Evolutionary conservation across 2,329 filamentous ascomycete genomes (phyloP), one percentile per base, ranked within the genome.

Genomic region (Lecanicillium sp.): DNA sequence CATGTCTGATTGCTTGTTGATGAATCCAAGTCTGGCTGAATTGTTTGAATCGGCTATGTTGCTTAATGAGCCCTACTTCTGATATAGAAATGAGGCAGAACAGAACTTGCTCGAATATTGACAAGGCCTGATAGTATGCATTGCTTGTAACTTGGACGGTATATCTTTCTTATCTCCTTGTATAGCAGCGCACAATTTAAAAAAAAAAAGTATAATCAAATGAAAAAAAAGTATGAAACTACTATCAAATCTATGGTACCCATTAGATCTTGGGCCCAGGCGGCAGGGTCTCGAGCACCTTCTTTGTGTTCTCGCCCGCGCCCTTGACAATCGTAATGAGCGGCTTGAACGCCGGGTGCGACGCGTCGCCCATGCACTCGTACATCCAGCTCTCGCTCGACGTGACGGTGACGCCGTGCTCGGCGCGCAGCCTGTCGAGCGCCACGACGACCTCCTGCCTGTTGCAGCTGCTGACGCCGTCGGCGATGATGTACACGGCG

Each of bases 311-410:
- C 39, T 74, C 71, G 57, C 78, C 77, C 7, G 77, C 83, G 57
- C 88, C 87, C 74, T 91, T 95, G 49, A 97, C 86, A 49, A 96
- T 60, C 47, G 73, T 75, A 53, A 86, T 83, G 39, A 96, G 74
- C 20, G 73, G 73, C 68, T 78, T 85, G 63, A 96, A 96, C 67
- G 83, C 81, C 1, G 74, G 67, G 58, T 84, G 79, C 11, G 69
- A 74, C 6, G 91, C 88, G 69, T 96, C 90, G 15, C 87, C 88
- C 71, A 96, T 78, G 58, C 82, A 81, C 72, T 97, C 90, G 68
- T 94, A 97, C 61, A 96, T 69, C 69, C 87, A 84, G 66, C 87
- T 86, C 78, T 97, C 91, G 65, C 87, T 93, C 20, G 84, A 89
- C 15, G 90, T 95, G 26, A 97, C 82, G 3, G 79, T 70, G 29